Evolutionary conservation across 2,329 filamentous ascomycete genomes (phyloP).

Genomic region (Aschersonia sp.): DNA sequence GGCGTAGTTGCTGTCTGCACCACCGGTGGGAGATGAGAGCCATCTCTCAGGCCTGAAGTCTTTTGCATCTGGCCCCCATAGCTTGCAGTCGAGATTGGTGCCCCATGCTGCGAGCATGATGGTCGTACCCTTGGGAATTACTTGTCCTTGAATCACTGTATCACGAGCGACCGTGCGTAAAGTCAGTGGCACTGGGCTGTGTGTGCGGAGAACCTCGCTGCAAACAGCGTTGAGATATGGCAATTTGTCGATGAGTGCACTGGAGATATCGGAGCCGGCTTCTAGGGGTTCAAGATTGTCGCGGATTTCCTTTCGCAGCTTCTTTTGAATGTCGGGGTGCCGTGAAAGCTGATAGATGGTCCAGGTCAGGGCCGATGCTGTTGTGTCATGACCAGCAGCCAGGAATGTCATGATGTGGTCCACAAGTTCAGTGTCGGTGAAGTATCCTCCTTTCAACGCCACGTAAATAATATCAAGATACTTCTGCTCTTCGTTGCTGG

Average conservation of each 20-base stretch:
- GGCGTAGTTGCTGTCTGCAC: not conserved
- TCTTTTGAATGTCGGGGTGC: constrained; percentile 20
- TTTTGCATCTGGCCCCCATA: constrained; percentile 21
- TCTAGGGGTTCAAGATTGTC: constrained; percentile 16
- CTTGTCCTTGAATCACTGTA: constrained; percentile 15
- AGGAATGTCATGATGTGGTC: constrained; percentile 27
- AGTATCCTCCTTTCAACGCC: constrained; percentile 14
- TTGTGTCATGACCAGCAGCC: constrained; percentile 28
- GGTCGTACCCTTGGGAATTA: constrained; percentile 20
- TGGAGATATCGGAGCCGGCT: constrained; percentile 7
- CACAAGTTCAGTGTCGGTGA: constrained; percentile 23
- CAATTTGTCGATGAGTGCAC: constrained; percentile 4
- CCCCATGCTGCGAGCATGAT: constrained; percentile 17
- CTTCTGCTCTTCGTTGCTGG: constrained; percentile 10
- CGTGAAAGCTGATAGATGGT: constrained; percentile 21
- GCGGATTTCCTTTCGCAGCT: constrained; percentile 23
- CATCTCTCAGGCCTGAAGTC: constrained; percentile 23
- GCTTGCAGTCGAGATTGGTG: constrained; percentile 13
- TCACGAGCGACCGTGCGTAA: constrained; percentile 17
- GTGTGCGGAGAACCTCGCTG: constrained; percentile 26
- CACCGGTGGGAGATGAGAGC: constrained; percentile 7
- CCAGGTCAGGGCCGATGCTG: constrained; percentile 25
- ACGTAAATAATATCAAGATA: constrained; percentile 23
- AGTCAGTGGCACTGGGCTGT: constrained; percentile 19
- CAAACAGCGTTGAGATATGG: constrained; percentile 25